phyloP scores from a whole-genome alignment of 768 basidiomycete genomes.

The Suillus ampliporus region DNA sequence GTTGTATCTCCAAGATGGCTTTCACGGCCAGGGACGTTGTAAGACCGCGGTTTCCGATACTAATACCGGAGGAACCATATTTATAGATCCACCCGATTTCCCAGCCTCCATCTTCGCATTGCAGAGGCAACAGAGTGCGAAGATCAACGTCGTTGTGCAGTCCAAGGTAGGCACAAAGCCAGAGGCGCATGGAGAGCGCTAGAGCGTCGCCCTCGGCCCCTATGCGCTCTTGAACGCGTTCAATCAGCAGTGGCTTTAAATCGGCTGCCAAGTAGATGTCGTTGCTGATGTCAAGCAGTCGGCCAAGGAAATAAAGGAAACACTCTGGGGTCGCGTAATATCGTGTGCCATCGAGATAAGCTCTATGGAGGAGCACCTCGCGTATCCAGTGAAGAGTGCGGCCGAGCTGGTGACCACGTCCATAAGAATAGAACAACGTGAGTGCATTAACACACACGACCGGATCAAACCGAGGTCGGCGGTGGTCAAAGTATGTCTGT shows the following conservation, averaged over 20 bases:
- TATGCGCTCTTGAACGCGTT: slow-evolving; percentile 54
- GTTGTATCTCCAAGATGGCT: slow-evolving; percentile 42
- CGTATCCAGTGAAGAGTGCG: slow-evolving; percentile 54
- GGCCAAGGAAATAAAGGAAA: slow-evolving; percentile 57
- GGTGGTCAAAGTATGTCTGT: slow-evolving; percentile 59
- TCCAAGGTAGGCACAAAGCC: slow-evolving; percentile 49
- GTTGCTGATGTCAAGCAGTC: slow-evolving; percentile 44
- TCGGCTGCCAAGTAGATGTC: slow-evolving; percentile 41
- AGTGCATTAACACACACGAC: slow-evolving; percentile 58
- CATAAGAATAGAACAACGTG: slow-evolving; percentile 54
- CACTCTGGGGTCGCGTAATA: slow-evolving; percentile 59
- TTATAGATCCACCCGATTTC: slow-evolving; percentile 61
- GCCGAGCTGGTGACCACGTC: slow-evolving; percentile 51
- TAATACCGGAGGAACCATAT: slow-evolving; percentile 52
- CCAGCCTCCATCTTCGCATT: slow-evolving; percentile 63
- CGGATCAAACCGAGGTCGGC: slow-evolving; percentile 57
- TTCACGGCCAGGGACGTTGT: slow-evolving; percentile 60
- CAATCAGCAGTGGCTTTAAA: slow-evolving; percentile 47
- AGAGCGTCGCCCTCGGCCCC: slow-evolving; percentile 56
- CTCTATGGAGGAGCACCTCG: slow-evolving; percentile 55
- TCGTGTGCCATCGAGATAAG: slow-evolving; percentile 58
- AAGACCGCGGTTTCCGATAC: slow-evolving; percentile 59
- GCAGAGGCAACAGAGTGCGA: slow-evolving; percentile 49
- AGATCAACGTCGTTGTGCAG: slow-evolving; percentile 51
- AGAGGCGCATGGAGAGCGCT: slow-evolving; percentile 62